Evolutionary conservation across 1,284 basidiomycete species (phyloP).

Genomic region (Malassezia pachydermatis): DNA sequence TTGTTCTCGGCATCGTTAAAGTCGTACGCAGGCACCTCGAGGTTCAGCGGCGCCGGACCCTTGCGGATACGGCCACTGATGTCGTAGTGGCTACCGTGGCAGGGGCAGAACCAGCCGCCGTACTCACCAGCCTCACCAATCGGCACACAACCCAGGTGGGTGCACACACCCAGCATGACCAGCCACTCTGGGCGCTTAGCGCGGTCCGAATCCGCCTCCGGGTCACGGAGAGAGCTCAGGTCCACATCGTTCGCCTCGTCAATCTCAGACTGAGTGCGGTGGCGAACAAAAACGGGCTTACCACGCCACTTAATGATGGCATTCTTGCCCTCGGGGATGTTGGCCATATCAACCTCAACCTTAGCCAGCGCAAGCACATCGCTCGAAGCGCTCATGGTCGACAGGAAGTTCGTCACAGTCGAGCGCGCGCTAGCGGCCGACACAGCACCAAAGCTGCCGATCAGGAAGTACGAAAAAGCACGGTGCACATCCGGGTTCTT

Average conservation of each 20-base stretch:
- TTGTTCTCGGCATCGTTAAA: slow-evolving; percentile 52
- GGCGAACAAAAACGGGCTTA: slow-evolving; percentile 98
- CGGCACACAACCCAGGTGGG: slow-evolving; percentile 96
- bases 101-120: slow-evolving; percentile 60
- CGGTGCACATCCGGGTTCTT: slow-evolving; percentile 63
- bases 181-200: slow-evolving; percentile 91
- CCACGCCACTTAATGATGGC: slow-evolving; percentile 66
- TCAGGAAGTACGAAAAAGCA: slow-evolving; percentile 89
- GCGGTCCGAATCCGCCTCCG: slow-evolving; percentile 76
- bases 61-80: slow-evolving; percentile 91
- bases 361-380: slow-evolving; percentile 97
- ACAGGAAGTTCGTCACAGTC: slow-evolving; percentile 83
- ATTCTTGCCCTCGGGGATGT: slow-evolving; percentile 87
- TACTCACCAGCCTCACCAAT: slow-evolving; percentile 91
- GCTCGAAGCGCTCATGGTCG: slow-evolving; percentile 91
- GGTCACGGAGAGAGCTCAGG: slow-evolving; percentile 82
- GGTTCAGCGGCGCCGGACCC: slow-evolving; percentile 66
- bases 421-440: slow-evolving; percentile 89
- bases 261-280: slow-evolving; percentile 84
- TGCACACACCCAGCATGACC: slow-evolving; percentile 63
- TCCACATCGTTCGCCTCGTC: slow-evolving; percentile 78
- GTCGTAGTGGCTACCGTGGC: slow-evolving; percentile 94
- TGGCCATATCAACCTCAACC: slow-evolving; percentile 82
- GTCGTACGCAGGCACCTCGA: slow-evolving; percentile 60
- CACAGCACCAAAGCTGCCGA: slow-evolving; percentile 87